Evolutionary conservation across 352 stramenopile species (phyloP), one percentile per base, ranked within the genome.

Genomic region (Phytophthora cactorum): DNA sequence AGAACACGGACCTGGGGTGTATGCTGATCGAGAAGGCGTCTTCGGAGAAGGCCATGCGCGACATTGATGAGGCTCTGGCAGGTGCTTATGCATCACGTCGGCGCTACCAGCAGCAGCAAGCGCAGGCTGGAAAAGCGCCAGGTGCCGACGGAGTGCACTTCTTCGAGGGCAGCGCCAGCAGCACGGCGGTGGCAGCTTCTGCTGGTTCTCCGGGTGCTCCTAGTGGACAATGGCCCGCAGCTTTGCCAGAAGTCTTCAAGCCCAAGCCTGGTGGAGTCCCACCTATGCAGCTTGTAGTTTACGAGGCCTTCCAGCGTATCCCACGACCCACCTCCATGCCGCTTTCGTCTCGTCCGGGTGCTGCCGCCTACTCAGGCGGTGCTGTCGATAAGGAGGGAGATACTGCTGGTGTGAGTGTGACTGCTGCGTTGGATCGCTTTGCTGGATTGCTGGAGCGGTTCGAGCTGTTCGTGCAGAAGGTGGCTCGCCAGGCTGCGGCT

Each of bases 11-110:
- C 66, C 71, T 99, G 27, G 97, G 97, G 28, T 99, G 97, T 75
- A 99, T 98, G 90, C 80, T 99, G 17, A 99, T 99, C 68, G 97
- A 99, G 77, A 99, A 99, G 86, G 97, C 97, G 17, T 98, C 98
- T 17, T 99, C 95, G 5, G 97, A 99, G 69, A 99, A 99, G 75
- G 97, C 97, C 3, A 98, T 99, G 77, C 87, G 96, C 5, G 97
- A 99, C 63, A 98, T 99, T 62, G 97, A 99, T 71, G 96, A 99
- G 77, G 89, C 92, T 29, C 70, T 99, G 17, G 87, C 84, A 4
- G 69, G 82, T 34, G 85, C 92, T 15, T 93, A 99, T 36, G 86
- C 84, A 14, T 83, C 88, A 39, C 88, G 90, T 28, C 83, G 88
- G 14, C 90, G 94, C 17, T 92, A 88, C 50, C 86, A 97, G 52